These are phyloP conservation scores for Ambrosia trifida DNA, from an alignment of 129 eudicot genomes.

Conservation along the genomic window DNA sequence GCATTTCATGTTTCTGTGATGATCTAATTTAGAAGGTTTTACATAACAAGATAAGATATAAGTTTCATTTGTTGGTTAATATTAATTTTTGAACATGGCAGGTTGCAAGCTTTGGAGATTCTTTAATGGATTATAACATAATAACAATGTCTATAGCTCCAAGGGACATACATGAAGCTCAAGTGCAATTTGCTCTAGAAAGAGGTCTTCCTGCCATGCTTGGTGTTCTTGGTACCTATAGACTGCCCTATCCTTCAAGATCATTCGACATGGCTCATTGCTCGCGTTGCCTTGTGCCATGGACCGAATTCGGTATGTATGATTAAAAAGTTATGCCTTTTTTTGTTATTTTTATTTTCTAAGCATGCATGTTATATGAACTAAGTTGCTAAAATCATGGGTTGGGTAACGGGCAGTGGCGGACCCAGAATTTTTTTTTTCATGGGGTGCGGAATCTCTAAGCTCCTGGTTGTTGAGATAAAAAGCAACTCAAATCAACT, in stretches of 20 bases:
- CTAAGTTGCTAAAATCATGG: neutral
- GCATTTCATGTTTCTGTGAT: neutral
- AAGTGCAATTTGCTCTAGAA: slow-evolving; percentile 52
- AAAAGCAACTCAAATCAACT: neutral
- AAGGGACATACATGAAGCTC: slow-evolving; percentile 47
- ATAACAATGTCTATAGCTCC: slow-evolving; percentile 50
- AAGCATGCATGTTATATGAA: neutral
- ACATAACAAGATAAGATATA: neutral
- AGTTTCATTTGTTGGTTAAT: slow-evolving; percentile 3
- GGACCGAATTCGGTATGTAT: slow-evolving; percentile 38
- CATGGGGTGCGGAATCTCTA: no score
- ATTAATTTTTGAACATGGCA: slow-evolving; percentile 21
- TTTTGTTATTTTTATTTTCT: slow-evolving; percentile 1
- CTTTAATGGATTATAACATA: slow-evolving; percentile 42
- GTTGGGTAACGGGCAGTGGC: neutral
- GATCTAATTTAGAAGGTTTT: neutral
- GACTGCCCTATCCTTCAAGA: slow-evolving; percentile 52
- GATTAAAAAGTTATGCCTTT: neutral
- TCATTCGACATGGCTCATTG: slow-evolving; percentile 61
- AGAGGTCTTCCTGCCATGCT: slow-evolving; percentile 66
- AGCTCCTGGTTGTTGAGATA: no score
- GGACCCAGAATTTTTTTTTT: no score
- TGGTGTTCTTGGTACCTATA: slow-evolving; percentile 54
- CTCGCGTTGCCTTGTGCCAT: slow-evolving; percentile 51
- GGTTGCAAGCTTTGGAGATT: slow-evolving; percentile 51